phyloP scores from a whole-genome alignment of 2,329 filamentous ascomycete genomes.

The Phyllosticta ampelicida region DNA sequence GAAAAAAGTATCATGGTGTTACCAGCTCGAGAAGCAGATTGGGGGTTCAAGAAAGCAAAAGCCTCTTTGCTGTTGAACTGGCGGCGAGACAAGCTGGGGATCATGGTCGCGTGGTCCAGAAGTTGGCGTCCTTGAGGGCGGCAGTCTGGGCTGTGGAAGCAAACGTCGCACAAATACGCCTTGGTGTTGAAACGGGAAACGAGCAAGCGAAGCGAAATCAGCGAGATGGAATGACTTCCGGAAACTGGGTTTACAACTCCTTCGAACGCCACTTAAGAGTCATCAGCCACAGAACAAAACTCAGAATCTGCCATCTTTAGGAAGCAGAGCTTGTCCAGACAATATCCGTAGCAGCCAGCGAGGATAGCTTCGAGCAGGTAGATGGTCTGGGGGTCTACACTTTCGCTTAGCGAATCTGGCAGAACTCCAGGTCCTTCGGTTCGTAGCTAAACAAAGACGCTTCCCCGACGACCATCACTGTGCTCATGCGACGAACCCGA shows the following conservation, averaged over 20 bases:
- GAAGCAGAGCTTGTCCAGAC: conserved; percentile 57
- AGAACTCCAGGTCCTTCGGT: conserved; percentile 50
- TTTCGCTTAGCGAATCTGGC: conserved; percentile 2
- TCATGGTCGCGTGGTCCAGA: not conserved
- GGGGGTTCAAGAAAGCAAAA: not conserved
- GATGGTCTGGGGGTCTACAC: conserved; percentile 12
- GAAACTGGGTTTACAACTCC: conserved; percentile 9
- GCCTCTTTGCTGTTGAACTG: not conserved
- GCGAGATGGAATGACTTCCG: not conserved
- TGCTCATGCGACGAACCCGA: conserved; percentile 15
- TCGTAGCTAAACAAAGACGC: conserved; percentile 57
- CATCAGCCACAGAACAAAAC: conserved; percentile 9
- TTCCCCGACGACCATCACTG: conserved; percentile 31
- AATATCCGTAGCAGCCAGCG: conserved; percentile 52
- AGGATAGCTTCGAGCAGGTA: conserved; percentile 33
- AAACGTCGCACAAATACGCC: not conserved
- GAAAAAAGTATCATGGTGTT: not conserved
- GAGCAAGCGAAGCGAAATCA: not conserved
- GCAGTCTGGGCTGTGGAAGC: not conserved
- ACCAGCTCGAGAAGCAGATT: not conserved
- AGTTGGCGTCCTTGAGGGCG: not conserved
- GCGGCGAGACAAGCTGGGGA: not conserved
- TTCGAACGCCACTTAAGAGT: conserved; percentile 9
- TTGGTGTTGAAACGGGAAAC: not conserved
- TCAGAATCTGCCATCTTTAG: conserved; percentile 29